Percentiles rank a stretch among this genome's conserved stretches.
phyloP scores from a whole-genome alignment of 257 asterid genomes.

The Capsicum pubescens region DNA sequence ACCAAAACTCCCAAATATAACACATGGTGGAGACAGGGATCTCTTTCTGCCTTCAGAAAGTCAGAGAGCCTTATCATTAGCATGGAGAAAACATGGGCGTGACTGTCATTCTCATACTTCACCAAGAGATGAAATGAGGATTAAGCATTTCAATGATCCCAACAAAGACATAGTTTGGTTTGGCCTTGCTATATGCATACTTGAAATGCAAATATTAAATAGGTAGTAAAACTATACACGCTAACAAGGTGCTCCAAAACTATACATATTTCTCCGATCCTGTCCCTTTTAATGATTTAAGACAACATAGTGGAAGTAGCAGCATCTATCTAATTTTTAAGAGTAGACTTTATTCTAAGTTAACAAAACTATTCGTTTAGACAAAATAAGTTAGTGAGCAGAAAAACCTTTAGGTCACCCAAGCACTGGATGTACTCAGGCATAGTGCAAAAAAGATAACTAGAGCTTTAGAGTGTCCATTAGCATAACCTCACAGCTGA shows the following conservation, averaged over 20 bases:
- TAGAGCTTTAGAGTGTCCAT: neutral
- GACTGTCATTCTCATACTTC: neutral
- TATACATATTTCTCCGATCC: neutral
- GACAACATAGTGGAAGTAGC: neutral
- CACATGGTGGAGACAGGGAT: neutral
- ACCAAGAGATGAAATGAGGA: constrained; percentile 7
- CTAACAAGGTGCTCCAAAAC: neutral
- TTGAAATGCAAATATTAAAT: neutral
- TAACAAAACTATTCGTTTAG: neutral
- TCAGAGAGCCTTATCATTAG: constrained; percentile 5
- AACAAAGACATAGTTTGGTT: neutral
- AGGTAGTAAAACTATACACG: neutral
- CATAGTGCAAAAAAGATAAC: neutral
- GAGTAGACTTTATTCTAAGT: neutral
- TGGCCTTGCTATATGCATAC: constrained; percentile 4
- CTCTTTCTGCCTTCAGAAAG: neutral
- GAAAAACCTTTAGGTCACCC: neutral
- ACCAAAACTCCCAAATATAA: constrained; percentile 12
- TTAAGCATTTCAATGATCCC: neutral
- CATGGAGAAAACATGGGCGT: neutral
- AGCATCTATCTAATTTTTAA: neutral
- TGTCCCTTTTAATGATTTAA: neutral
- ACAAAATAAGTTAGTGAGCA: neutral
- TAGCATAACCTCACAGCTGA: constrained; percentile 1
- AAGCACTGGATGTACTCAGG: neutral